phyloP scores from a whole-genome alignment of 805 yeast genomes.

The Ogataea neopini region DNA sequence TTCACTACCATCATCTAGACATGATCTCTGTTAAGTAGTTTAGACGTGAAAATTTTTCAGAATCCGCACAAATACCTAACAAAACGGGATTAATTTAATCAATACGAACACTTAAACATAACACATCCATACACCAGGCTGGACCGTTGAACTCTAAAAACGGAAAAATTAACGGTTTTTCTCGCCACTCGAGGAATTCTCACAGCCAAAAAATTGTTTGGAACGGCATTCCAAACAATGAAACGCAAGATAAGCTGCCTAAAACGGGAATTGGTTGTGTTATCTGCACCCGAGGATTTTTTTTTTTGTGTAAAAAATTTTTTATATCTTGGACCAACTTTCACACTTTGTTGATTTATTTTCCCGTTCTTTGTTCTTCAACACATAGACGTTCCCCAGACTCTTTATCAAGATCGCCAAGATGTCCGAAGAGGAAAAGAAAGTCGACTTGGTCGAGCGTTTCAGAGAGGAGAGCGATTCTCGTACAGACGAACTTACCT shows the following conservation, averaged over 20 bases:
- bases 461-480: conserved; percentile 5
- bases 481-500: neutral
- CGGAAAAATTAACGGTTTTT: conserved; percentile 2
- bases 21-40: neutral
- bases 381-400: neutral
- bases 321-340: neutral
- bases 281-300: conserved; percentile 4
- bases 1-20: neutral
- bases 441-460: neutral
- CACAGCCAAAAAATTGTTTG: neutral
- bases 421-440: conserved; percentile 4
- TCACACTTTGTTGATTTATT: neutral
- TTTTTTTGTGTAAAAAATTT: neutral
- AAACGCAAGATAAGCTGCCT: conserved; percentile 1
- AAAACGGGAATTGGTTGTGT: conserved; percentile 1
- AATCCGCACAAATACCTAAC: neutral
- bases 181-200: neutral
- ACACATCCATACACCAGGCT: neutral
- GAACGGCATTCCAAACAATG: conserved; percentile 7
- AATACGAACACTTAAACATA: neutral
- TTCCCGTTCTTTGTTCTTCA: neutral
- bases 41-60: neutral
- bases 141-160: neutral
- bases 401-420: neutral
- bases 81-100: neutral